Evolutionary conservation across 176 grass and related monocot species (phyloP), one percentile per base, ranked within the genome.

Genomic region (Ampelocalamus luodianensis): DNA sequence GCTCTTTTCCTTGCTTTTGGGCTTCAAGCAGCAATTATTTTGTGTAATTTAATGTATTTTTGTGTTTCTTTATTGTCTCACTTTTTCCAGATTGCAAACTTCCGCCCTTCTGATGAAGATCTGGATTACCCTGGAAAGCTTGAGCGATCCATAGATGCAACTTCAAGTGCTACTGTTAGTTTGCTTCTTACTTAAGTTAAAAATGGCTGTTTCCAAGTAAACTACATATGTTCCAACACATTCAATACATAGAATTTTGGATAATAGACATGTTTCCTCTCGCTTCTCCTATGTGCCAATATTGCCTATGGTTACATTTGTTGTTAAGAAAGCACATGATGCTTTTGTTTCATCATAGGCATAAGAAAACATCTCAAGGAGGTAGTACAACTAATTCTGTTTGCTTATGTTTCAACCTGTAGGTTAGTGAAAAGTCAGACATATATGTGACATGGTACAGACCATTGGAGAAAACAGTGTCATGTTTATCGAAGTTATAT

Each of bases 381-480:
- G 44, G 8, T 32, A 3, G 24, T 20, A 43, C 76, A 43, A 65
- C 27, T 34, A 65, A 49, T 49, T 60, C 42, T 76, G 43, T 87
- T 34, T 78, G 18, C 54, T 77, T 65, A 72, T 85, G 29, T 85
- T 65, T 72, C 67, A 59, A 83, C 65, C 65, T 81, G 73, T 91
- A 97, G 96, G 90, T 80, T 56, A 85, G 69, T 79, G 93, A 94
- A 45, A 96, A 85, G 61, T 89, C 88, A 6, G 91, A 94, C 82
- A 88, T 91, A 87, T 91, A 89, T 85, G 88, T 87, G 49, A 99
- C 86, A 68, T 99, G 96, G 88, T 99, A 96, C 81, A 90, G 86
- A 70, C 93, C 93, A 84, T 79, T 99, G 93, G 96, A 99, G 73
- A 99, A 99, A 92, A 99, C 96, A 72, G 91, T 96, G 59, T 96